Percentiles rank a stretch among this genome's conserved stretches.
These are phyloP conservation scores for Thalassia testudinum DNA, from an alignment of 116 monocot species.

Conservation along the genomic window DNA sequence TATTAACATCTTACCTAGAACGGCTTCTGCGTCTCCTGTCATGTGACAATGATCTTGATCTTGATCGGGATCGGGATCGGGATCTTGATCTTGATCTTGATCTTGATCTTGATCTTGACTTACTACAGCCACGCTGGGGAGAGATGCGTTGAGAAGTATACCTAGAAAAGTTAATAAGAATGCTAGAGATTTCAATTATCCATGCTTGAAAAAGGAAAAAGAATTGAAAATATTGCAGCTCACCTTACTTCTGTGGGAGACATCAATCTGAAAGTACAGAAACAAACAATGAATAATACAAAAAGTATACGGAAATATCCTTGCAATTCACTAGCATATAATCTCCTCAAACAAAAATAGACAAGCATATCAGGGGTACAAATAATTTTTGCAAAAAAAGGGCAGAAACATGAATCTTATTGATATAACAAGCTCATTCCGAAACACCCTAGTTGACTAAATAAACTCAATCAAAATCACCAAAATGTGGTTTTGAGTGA, in stretches of 20 bases:
- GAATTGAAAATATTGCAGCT: constrained; percentile 3
- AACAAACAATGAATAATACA: no score
- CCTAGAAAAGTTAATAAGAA: constrained; percentile 12
- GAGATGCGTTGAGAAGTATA: constrained; percentile 68
- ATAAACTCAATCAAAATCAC: no score
- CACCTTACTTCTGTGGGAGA: constrained; percentile 58
- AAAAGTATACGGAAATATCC: no score
- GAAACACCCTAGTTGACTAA: no score
- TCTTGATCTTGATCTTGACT: constrained; percentile 28
- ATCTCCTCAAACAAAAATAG: no score
- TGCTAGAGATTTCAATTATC: background rate
- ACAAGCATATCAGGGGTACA: no score
- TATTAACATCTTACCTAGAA: constrained; percentile 3
- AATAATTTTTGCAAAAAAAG: no score
- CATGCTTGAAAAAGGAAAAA: background rate
- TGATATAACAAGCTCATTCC: no score
- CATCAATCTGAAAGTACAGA: background rate
- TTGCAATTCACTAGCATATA: no score
- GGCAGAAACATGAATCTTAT: no score
- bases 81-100: background rate
- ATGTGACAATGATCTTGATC: constrained; percentile 34
- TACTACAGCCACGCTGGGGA: constrained; percentile 19
- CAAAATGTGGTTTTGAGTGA: no score
- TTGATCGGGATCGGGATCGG: constrained; percentile 1
- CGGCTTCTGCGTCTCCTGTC: constrained; percentile 18